phyloP scores from a whole-genome alignment of 306 rosid species.

The Quercus ilex region DNA sequence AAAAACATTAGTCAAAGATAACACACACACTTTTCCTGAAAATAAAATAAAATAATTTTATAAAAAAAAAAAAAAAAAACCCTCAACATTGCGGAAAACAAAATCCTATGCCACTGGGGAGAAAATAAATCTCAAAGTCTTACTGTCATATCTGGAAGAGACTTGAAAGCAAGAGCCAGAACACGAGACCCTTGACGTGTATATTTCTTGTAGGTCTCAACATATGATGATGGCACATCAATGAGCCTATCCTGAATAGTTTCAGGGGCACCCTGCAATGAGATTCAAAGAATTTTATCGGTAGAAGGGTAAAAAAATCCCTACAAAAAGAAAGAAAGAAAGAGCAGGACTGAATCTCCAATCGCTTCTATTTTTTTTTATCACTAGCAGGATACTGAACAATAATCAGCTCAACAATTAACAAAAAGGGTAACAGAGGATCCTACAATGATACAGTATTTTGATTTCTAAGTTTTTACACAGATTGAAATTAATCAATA shows the following conservation, averaged over 20 bases:
- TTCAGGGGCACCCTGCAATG: conserved; percentile 97
- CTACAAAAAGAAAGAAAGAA: conserved; percentile 13
- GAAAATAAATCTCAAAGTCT: conserved; percentile 28
- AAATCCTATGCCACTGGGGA: background rate
- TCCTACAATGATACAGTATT: background rate
- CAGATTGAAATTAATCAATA: background rate
- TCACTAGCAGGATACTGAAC: background rate
- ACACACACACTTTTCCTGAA: background rate
- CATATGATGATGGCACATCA: conserved; percentile 70
- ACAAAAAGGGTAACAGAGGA: too few species aligned
- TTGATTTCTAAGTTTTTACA: background rate
- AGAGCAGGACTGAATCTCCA: background rate
- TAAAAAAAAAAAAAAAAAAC: background rate
- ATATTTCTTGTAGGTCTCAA: conserved; percentile 81
- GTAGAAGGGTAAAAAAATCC: background rate
- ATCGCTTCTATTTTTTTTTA: background rate
- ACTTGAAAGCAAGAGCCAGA: conserved; percentile 91
- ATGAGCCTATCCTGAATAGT: conserved; percentile 84
- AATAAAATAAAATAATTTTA: background rate
- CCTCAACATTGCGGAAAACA: too few species aligned
- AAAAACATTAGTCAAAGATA: background rate
- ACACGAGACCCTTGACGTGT: conserved; percentile 99
- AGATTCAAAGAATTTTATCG: conserved; percentile 1
- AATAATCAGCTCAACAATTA: background rate
- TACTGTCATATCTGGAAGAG: conserved; percentile 96